Base-by-base conservation (phyloP, 495 filamentous ascomycete genomes). In the Trypethelium eluteriae region DNA sequence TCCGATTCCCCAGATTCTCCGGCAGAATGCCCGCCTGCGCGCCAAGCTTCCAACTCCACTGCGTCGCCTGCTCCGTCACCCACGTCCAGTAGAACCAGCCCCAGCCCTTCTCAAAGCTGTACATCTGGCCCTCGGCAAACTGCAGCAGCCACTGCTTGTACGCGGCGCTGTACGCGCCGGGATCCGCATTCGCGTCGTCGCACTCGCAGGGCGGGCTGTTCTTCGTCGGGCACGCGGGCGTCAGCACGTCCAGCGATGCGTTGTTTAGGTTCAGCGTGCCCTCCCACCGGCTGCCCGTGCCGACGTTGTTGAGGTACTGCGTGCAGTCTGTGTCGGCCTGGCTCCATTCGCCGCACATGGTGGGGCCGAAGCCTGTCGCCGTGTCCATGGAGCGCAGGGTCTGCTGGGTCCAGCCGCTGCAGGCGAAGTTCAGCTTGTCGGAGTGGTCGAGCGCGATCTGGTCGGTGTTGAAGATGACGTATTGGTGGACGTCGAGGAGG, bases 51-150 rank as follows among this genome's bases (percentile, higher is more conserved):
- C 93, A 99, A 76, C 91, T 96, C 94, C 94, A 99, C 78, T 98
- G 94, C 47, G 86, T 80, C 61, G 91, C 88, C 47, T 77, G 82
- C 78, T 92, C 88, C 2, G 89, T 92, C 67, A 85, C 79, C 90
- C 89, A 92, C 34, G 92, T 96, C 95, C 95, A 99, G 79, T 98
- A 98, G 78, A 96, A 93, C 94, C 95, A 98, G 61, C 95, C 95
- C 86, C 89, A 93, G 6, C 89, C 90, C 56, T 86, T 85, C 76
- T 96, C 92, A 69, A 96, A 99, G 38, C 86, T 88, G 16, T 83
- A 78, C 91, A 99, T 98, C 79, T 99, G 95, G 49, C 92, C 93
- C 77, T 96, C 88, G 34, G 94, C 93, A 78, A 98, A 97, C 73
- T 88, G 89, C 71, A 82, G 83, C 67, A 99, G 79, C 79, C 91